Evolutionary conservation across 23 red algal genomes (phyloP), one percentile per base, ranked within the genome.

Genomic region (Agarophyton chilense): DNA sequence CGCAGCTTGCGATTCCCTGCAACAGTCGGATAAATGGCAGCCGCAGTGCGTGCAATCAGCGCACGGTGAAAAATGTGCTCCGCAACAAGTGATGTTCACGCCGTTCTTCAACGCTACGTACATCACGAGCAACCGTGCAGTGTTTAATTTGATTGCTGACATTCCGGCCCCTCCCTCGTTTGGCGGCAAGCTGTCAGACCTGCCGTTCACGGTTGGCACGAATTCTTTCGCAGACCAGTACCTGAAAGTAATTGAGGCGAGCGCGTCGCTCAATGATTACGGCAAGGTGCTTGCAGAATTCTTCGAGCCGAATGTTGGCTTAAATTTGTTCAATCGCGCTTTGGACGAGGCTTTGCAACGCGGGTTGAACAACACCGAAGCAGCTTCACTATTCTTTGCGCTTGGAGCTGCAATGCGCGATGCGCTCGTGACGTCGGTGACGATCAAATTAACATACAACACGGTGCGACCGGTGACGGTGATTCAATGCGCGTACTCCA

Each of bases 21-120:
- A 34, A 61, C 64, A 55, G 43, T 39, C 38, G 29, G 83, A 40
- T 56, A 46, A 31, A 18, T 87, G 83, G 83, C 83, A 87, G 36
- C 10, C 83, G 28, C 83, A 87, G 36, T 87, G 83, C 21, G 83
- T 87, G 16, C 83, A 87, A 47, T 8, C 17, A 42, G 28, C 51
- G 36, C 65, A 10, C 18, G 83, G 83, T n/a, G 28, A 46, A 65
- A 36, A 44, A 10, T 87, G 83, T 46, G 47, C 32, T 63, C 65
- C 83, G 41, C 83, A 87, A 54, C 18, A 53, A 65, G 35, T 73
- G 35, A 36, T 46, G 26, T 73, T 73, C 43, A 10, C 36, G 8
- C 14, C 62, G 40, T 39, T 87, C 6, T 71, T 71, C 62, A 87
- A 87, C 33, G 83, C 63, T n/a, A 51, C 44, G 14, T 65, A 75